These are phyloP conservation scores for Pyrenophora tritici-repentis DNA, from an alignment of 2,329 filamentous ascomycete species.

Conservation along the genomic window DNA sequence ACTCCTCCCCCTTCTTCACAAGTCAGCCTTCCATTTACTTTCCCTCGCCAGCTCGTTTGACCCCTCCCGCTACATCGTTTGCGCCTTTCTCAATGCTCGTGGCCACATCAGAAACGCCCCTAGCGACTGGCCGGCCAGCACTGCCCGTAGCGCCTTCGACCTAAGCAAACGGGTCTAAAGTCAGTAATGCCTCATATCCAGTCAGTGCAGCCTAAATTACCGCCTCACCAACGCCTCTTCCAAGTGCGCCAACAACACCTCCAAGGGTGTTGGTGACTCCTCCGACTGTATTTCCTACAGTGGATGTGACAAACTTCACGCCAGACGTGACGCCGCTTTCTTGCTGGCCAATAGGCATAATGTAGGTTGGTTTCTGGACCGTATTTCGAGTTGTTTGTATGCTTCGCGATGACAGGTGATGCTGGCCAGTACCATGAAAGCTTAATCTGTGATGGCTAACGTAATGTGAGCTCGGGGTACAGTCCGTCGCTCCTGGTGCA, in stretches of 20 bases:
- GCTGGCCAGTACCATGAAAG: constrained; percentile 3
- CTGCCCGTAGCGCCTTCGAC: constrained; percentile 54
- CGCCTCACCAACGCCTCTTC: constrained; percentile 53
- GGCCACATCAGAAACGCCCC: constrained; percentile 50
- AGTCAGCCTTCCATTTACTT: constrained; percentile 37
- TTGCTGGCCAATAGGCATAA: constrained; percentile 45
- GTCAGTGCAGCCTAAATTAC: constrained; percentile 6
- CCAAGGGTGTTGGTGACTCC: constrained; percentile 60
- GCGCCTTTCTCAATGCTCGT: constrained; percentile 54
- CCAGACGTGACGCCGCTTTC: constrained; percentile 56
- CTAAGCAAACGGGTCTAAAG: constrained; percentile 1
- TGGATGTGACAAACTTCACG: constrained; percentile 61
- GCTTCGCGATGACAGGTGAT: neutral
- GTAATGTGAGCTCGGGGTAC: constrained; percentile 6
- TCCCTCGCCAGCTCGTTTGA: constrained; percentile 55
- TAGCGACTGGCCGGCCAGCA: constrained; percentile 49
- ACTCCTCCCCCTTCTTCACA: neutral
- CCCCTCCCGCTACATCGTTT: constrained; percentile 50
- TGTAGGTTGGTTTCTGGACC: constrained; percentile 12
- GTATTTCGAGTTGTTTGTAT: constrained; percentile 4
- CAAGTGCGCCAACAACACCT: constrained; percentile 56
- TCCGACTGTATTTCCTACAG: constrained; percentile 60
- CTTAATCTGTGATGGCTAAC: constrained; percentile 10
- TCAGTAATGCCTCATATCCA: constrained; percentile 4
- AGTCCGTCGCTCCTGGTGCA: constrained; percentile 6